Conservation (phyloP, 768 basidiomycete genomes). For the Suillus clintonianus region DNA sequence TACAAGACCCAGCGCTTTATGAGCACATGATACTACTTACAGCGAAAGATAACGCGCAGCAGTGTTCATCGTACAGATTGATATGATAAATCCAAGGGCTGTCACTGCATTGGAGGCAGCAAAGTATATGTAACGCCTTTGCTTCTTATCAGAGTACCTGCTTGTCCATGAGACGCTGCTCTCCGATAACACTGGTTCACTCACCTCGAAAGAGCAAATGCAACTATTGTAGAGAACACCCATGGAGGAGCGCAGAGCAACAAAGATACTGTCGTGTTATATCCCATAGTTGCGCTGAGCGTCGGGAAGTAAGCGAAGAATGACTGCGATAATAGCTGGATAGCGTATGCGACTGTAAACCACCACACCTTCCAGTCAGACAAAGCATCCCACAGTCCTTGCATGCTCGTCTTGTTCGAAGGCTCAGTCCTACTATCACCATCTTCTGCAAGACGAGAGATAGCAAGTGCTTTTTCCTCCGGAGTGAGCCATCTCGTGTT, state of each 20-base stretch:
- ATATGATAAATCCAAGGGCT: slow-evolving; percentile 63
- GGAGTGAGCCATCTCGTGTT: slow-evolving; percentile 33
- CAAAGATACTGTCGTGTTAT: slow-evolving; percentile 38
- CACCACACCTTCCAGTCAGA: slow-evolving; percentile 46
- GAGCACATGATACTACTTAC: slow-evolving; percentile 33
- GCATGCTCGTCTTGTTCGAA: slow-evolving; percentile 17
- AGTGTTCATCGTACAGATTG: slow-evolving; percentile 60
- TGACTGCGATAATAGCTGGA: slow-evolving; percentile 18
- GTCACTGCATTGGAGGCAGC: slow-evolving; percentile 51
- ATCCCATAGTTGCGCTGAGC: slow-evolving; percentile 36
- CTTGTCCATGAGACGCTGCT: neutral
- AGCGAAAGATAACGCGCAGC: slow-evolving; percentile 64
- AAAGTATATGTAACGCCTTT: slow-evolving; percentile 72
- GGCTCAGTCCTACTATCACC: slow-evolving; percentile 16
- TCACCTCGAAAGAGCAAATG: slow-evolving; percentile 22
- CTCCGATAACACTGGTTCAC: neutral
- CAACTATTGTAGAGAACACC: slow-evolving; percentile 30
- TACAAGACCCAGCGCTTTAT: neutral
- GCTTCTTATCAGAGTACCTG: slow-evolving; percentile 69
- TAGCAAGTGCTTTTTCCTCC: slow-evolving; percentile 31
- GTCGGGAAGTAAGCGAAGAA: slow-evolving; percentile 26
- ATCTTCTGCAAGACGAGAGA: slow-evolving; percentile 32
- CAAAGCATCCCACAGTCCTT: slow-evolving; percentile 38
- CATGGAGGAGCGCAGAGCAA: slow-evolving; percentile 45
- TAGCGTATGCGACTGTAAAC: slow-evolving; percentile 27